A percentile compares a stretch with the other conserved stretches of the same genome.
Evolutionary conservation across 1,284 basidiomycete species (phyloP).

Genomic region (Garcileccinum viscosum): DNA sequence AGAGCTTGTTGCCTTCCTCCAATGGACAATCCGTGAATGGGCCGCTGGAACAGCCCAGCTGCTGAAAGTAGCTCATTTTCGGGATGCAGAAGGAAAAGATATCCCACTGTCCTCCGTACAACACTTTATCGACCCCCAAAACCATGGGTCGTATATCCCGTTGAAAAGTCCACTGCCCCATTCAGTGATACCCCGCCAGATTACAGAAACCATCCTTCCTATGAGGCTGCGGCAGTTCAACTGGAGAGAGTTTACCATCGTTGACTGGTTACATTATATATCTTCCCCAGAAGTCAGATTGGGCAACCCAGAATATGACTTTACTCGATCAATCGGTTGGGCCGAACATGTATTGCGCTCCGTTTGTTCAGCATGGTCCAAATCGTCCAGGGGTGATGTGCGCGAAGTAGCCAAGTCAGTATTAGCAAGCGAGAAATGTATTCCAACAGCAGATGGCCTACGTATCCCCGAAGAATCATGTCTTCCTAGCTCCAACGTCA

Average conservation of each 20-base stretch:
- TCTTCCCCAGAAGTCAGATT: constrained; percentile 51
- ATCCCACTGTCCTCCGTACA: constrained; percentile 64
- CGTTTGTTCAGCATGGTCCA: constrained; percentile 77
- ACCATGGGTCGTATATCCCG: constrained; percentile 4
- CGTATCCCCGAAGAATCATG: constrained; percentile 79
- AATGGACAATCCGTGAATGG: constrained; percentile 69
- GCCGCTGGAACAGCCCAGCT: constrained; percentile 53
- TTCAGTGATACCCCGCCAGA: constrained; percentile 71
- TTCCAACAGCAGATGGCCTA: constrained; percentile 84
- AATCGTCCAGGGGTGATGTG: too few relatives aligned
- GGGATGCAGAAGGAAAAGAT: constrained; percentile 40
- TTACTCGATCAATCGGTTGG: constrained; percentile 73
- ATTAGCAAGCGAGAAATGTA: constrained; percentile 69
- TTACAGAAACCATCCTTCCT: constrained; percentile 66
- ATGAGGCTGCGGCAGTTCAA: constrained; percentile 66
- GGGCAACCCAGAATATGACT: constrained; percentile 60
- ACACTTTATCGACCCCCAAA: constrained; percentile 69
- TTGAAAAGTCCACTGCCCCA: constrained; percentile 79
- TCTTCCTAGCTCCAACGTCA: constrained; percentile 53
- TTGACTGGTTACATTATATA: constrained; percentile 79
- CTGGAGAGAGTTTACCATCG: constrained; percentile 80
- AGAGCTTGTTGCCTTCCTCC: constrained; percentile 82
- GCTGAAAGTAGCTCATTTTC: constrained; percentile 62
- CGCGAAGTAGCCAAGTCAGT: constrained; percentile 55
- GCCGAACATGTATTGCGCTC: constrained; percentile 79